Base-by-base conservation (phyloP, 2,329 filamentous ascomycete genomes). In the Hypomyces rosellus region DNA sequence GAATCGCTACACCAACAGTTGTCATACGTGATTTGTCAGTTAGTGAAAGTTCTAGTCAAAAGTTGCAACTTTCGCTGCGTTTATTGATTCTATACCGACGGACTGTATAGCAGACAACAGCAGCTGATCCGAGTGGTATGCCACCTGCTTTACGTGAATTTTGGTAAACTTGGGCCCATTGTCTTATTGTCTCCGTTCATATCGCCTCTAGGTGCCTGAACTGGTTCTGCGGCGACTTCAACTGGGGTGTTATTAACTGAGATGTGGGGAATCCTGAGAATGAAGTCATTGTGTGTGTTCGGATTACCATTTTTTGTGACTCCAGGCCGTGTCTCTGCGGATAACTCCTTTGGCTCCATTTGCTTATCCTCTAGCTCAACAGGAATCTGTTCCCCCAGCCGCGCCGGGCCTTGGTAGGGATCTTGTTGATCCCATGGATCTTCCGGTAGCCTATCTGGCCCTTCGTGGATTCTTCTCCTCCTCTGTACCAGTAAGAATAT, bases 341-440 rank as follows among this genome's bases (percentile, higher is more conserved):
- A 41, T 6, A 55, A 41, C 45, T 56, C 55, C 14, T 50, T 51
- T 11, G 54, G 34, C 18, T 45, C 50, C 33, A 52, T 33, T 3
- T 50, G 46, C 30, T 49, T 55, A n/a, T 50, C 15, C 18, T 53
- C 55, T 20, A 56, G 34, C 45, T 55, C 55, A 9, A 38, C 48
- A 4, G 49, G 50, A 20, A 36, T 15, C 37, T 46, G 41, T 5
- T 37, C 38, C 12, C n/a, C 30, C 12, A 39, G 7, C 15, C 40
- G 48, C 9, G 9, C n/a, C 5, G 44, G 16, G 3, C 51, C 48
- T 40, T 42, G 41, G 3, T 22, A 11, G 4, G 39, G n/a, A 12
- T 38, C 51, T 20, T 48, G 48, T 33, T 47, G 48, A 34, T 30
- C 15, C 42, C 49, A 54, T 22, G 45, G n/a, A 16, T 50, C 51